A percentile compares a stretch with the other conserved stretches of the same genome.
These are phyloP conservation scores for Stachybotrys echinatus DNA, from an alignment of 2,329 filamentous ascomycete species.

Conservation along the genomic window DNA sequence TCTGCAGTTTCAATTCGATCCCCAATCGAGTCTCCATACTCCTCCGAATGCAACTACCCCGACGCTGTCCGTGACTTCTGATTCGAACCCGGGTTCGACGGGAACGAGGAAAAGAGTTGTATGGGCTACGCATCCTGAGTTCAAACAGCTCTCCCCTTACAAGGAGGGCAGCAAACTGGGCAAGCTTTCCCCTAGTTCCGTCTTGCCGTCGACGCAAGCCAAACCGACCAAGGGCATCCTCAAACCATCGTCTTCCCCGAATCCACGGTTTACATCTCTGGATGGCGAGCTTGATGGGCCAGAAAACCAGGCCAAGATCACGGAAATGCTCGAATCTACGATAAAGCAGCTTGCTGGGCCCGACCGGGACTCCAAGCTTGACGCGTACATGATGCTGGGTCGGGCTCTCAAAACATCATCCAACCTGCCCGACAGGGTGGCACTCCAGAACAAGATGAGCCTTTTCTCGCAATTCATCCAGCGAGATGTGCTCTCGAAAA, in stretches of 20 bases:
- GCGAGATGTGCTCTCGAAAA: constrained; percentile 67
- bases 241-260: constrained; percentile 58
- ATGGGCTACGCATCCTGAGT: constrained; percentile 52
- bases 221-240: constrained; percentile 65
- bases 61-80: constrained; percentile 31
- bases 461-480: constrained; percentile 77
- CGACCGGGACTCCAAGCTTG: constrained; percentile 67
- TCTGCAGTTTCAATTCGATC: constrained; percentile 31
- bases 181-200: constrained; percentile 34
- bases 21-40: constrained; percentile 36
- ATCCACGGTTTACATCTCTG: constrained; percentile 34
- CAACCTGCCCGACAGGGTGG: constrained; percentile 69
- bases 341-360: constrained; percentile 73
- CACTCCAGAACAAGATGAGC: constrained; percentile 69
- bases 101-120: constrained; percentile 49
- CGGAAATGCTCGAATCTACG: constrained; percentile 79
- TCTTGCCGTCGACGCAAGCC: constrained; percentile 30
- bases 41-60: constrained; percentile 46
- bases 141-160: constrained; percentile 47
- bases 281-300: constrained; percentile 35
- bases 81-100: constrained; percentile 37
- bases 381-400: constrained; percentile 80
- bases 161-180: constrained; percentile 27
- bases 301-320: constrained; percentile 49
- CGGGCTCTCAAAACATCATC: constrained; percentile 75